Evolutionary conservation across 495 filamentous ascomycete species (phyloP).

Genomic region (Penicillium tannophilum): DNA sequence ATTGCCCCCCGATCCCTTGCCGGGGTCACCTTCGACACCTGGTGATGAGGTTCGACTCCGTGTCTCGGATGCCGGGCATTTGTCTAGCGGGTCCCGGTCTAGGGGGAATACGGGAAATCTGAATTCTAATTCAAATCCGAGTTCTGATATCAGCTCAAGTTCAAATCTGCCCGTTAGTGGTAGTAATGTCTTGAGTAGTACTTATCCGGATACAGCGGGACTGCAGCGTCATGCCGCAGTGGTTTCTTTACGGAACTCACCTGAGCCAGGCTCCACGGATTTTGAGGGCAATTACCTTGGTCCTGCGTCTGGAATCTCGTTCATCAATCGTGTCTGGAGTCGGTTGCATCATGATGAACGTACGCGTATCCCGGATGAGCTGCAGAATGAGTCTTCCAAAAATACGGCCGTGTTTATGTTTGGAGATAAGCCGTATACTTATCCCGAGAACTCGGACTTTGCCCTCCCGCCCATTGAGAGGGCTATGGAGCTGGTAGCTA

Average conservation of each 20-base stretch:
- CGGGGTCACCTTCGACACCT: slow-evolving; percentile 22
- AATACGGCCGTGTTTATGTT: slow-evolving; percentile 49
- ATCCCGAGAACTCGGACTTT: slow-evolving; percentile 33
- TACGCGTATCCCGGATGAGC: slow-evolving; percentile 34
- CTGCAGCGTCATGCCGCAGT: slow-evolving; percentile 9
- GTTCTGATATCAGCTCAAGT: background rate
- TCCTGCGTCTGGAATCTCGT: slow-evolving; percentile 48
- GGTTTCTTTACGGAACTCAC: slow-evolving; percentile 38
- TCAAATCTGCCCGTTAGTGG: background rate
- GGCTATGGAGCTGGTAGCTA: slow-evolving; percentile 37
- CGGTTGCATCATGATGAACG: slow-evolving; percentile 46
- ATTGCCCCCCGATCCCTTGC: slow-evolving; percentile 44
- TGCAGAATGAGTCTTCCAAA: slow-evolving; percentile 37
- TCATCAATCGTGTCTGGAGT: slow-evolving; percentile 50
- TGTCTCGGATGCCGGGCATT: slow-evolving; percentile 10
- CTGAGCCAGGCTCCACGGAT: slow-evolving; percentile 47
- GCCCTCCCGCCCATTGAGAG: slow-evolving; percentile 38
- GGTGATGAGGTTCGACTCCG: background rate
- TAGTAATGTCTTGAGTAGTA: background rate
- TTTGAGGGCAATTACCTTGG: slow-evolving; percentile 52
- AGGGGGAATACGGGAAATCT: slow-evolving; percentile 12
- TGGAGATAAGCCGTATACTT: slow-evolving; percentile 46
- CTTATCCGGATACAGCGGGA: background rate
- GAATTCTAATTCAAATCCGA: background rate
- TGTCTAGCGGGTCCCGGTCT: slow-evolving; percentile 15